Base-by-base conservation (phyloP, 78 protist species). In the Speleostelium caveatum region DNA sequence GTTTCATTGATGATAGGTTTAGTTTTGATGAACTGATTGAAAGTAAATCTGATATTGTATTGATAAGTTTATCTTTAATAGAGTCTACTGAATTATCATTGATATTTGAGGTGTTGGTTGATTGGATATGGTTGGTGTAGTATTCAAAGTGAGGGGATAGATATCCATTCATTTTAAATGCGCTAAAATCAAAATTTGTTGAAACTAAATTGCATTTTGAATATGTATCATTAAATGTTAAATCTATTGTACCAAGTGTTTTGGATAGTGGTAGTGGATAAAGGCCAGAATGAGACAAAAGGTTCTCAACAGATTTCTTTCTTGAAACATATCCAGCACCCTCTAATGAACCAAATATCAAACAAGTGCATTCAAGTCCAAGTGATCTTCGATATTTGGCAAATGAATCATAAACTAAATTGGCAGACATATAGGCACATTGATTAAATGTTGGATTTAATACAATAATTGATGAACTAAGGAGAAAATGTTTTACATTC, bases 371-470 rank as follows among this genome's bases (percentile, higher is more conserved):
- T 10, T 51, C 39, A 3, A 83, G 39, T 12, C 94, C 96, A 8
- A 36, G 60, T 1, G 68, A 53, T 21, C 69, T 32, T 36, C 97
- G 63, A 32, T 35, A 66, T 56, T 49, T 53, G 30, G 93, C 80
- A 17, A 93, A 24, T 17, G 83, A 36, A 28, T 93, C 95, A 2
- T 87, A 78, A n/a, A 87, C 87, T 16, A 78, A 61, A 90, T 93
- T 93, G 72, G 96, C 94, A 1, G 93, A 83, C 3, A 86, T 77
- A 75, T 95, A 95, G 60, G 69, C n/a, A 35, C 93, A 61, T 68
- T 93, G 96, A 21, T 76, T 88, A 7, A 35, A 36, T 35, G 74
- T 32, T 1, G 95, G 95, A 8, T 83, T 38, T 7, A 73, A 41
- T 4, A 80, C 56, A 19, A 55, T 74, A 28, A 95, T 41, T 12